Evolutionary conservation across 139 green algal species (phyloP).

Genomic region (Auxenochlorella protothecoides): DNA sequence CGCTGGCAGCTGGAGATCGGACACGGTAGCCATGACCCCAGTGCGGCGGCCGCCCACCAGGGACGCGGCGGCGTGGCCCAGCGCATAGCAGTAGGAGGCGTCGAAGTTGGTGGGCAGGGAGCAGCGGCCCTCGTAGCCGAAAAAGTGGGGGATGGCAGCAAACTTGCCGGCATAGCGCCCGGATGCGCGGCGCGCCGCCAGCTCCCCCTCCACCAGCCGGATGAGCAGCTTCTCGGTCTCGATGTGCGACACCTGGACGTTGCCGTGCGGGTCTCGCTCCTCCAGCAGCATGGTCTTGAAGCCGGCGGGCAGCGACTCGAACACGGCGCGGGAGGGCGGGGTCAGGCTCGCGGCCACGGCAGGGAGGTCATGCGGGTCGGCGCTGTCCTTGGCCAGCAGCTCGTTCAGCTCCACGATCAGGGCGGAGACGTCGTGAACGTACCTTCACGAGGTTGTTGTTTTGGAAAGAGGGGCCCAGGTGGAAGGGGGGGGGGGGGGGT

Average conservation of each 20-base stretch:
- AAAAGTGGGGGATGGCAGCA: constrained; percentile 25
- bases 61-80: constrained; percentile 37
- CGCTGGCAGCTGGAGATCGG: constrained; percentile 15
- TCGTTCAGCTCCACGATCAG: constrained; percentile 20
- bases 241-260: constrained; percentile 38
- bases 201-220: constrained; percentile 18
- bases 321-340: constrained; percentile 19
- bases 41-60: constrained; percentile 29
- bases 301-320: constrained; percentile 19
- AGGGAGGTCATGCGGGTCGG: background rate
- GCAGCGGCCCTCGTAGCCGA: constrained; percentile 53
- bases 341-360: constrained; percentile 2
- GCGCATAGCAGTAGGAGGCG: constrained; percentile 43
- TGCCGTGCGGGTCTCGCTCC: constrained; percentile 57
- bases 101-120: constrained; percentile 59
- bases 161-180: constrained; percentile 29
- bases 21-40: constrained; percentile 49
- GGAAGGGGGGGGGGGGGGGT: no score
- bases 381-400: constrained; percentile 16
- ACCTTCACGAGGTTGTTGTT: background rate
- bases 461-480: no score
- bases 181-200: constrained; percentile 10
- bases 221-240: constrained; percentile 53
- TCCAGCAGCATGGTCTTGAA: constrained; percentile 42
- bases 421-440: constrained; percentile 28